A percentile compares a stretch with the other conserved stretches of the same genome.
These are phyloP conservation scores for Neurospora sp. DNA, from an alignment of 495 filamentous ascomycete genomes.

Conservation along the genomic window DNA sequence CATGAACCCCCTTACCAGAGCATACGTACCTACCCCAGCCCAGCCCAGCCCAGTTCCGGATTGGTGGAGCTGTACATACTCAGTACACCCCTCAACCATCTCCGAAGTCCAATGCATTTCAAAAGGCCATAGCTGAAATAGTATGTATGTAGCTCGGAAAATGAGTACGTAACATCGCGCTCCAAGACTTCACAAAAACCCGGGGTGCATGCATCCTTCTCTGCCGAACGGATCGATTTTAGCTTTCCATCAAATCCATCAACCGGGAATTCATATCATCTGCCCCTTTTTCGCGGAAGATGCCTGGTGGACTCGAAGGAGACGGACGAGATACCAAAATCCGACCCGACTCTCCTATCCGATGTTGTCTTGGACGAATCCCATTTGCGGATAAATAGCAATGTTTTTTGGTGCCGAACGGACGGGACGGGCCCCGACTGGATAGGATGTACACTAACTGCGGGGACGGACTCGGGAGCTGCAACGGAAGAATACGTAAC, in stretches of 20 bases:
- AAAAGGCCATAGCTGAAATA: not conserved
- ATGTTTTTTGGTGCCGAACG: not conserved
- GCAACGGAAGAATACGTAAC: not conserved
- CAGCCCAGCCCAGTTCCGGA: not conserved
- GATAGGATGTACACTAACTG: not conserved
- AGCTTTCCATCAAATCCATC: not conserved
- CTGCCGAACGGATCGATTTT: not conserved
- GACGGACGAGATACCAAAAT: not conserved
- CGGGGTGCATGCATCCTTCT: not conserved
- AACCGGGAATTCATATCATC: not conserved
- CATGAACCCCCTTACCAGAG: not conserved
- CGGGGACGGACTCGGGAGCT: not conserved
- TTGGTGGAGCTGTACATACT: not conserved
- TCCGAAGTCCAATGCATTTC: not conserved
- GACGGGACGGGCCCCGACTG: not conserved
- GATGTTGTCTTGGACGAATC: not conserved
- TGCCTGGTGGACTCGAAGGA: not conserved
- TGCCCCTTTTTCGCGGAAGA: not conserved
- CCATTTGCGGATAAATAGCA: not conserved
- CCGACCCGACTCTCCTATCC: not conserved
- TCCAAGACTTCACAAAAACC: not conserved
- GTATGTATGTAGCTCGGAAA: not conserved
- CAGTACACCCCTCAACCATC: not conserved
- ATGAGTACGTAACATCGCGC: not conserved
- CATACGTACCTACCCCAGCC: not conserved